Evolutionary conservation across 1,139 yeast genomes (phyloP).

Genomic region (Keqinozyma sinolaborantium): DNA sequence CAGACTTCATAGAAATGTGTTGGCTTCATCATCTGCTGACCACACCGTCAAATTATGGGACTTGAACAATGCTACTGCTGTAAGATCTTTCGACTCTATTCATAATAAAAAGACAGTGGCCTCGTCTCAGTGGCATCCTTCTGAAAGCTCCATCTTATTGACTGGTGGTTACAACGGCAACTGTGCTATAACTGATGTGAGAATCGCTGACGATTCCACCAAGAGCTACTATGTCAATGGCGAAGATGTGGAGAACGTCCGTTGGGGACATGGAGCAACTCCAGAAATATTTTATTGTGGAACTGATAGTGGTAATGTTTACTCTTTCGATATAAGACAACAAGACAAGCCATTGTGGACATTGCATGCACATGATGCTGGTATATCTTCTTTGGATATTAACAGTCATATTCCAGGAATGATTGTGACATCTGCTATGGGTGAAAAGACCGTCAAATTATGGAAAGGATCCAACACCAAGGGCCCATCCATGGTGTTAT

Average conservation of each 20-base stretch:
- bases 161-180: conserved; percentile 92
- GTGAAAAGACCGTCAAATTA: conserved; percentile 79
- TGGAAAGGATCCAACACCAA: conserved; percentile 56
- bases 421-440: conserved; percentile 86
- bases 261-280: conserved; percentile 55
- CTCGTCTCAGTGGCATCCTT: conserved; percentile 79
- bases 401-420: conserved; percentile 69
- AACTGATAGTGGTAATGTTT: conserved; percentile 87
- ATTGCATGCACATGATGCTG: conserved; percentile 94
- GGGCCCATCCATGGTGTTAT: conserved; percentile 85
- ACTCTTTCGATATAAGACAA: conserved; percentile 82
- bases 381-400: conserved; percentile 77
- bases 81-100: conserved; percentile 57
- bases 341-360: conserved; percentile 82
- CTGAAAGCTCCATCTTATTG: conserved; percentile 72
- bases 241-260: conserved; percentile 82
- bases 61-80: conserved; percentile 69
- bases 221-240: conserved; percentile 59
- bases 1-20: conserved; percentile 73
- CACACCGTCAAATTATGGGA: conserved; percentile 96
- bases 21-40: conserved; percentile 95
- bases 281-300: conserved; percentile 80
- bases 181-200: conserved; percentile 78
- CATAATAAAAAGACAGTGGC: conserved; percentile 78
- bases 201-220: conserved; percentile 64